These are phyloP conservation scores for Saccharomyces kudriavzevii DNA, from an alignment of 805 yeast genomes.

Conservation along the genomic window DNA sequence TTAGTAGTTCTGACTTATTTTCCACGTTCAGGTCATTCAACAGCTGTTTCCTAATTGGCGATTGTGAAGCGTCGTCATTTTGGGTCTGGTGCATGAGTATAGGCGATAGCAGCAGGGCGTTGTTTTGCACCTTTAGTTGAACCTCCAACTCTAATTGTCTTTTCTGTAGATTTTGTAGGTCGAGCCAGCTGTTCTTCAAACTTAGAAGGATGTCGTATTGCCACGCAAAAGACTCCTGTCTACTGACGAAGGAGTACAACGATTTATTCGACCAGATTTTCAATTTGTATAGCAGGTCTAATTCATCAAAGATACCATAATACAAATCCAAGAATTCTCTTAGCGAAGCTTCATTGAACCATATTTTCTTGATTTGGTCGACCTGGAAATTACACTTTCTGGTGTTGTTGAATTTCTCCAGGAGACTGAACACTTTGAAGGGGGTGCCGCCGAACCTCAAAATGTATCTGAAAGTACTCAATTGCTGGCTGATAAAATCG, in stretches of 20 bases:
- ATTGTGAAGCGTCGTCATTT: constrained; percentile 34
- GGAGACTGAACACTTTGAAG: constrained; percentile 39
- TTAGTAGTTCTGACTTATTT: constrained; percentile 8
- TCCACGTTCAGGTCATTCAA: constrained; percentile 21
- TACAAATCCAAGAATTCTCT: constrained; percentile 49
- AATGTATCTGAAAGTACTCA: constrained; percentile 53
- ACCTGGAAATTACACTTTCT: constrained; percentile 5
- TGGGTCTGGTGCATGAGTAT: constrained; percentile 18
- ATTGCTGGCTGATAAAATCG: constrained; percentile 40
- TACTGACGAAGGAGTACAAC: constrained; percentile 33
- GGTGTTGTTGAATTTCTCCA: constrained; percentile 24
- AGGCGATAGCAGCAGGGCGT: constrained; percentile 15
- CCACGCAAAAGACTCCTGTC: constrained; percentile 65
- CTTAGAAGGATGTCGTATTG: constrained; percentile 54
- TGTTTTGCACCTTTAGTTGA: constrained; percentile 49
- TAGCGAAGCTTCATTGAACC: constrained; percentile 40
- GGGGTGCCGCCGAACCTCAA: constrained; percentile 67
- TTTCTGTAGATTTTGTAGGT: constrained; percentile 36
- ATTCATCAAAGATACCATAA: constrained; percentile 60
- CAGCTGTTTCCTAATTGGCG: constrained; percentile 27
- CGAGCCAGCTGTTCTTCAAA: constrained; percentile 42
- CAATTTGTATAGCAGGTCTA: constrained; percentile 47
- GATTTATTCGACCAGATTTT: constrained; percentile 21
- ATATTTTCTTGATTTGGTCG: constrained; percentile 19
- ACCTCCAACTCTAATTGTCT: constrained; percentile 47